Evolutionary conservation across 73 alveolate genomes (phyloP), one percentile per base, ranked within the genome.

Genomic region (Blepharisma japonicum): DNA sequence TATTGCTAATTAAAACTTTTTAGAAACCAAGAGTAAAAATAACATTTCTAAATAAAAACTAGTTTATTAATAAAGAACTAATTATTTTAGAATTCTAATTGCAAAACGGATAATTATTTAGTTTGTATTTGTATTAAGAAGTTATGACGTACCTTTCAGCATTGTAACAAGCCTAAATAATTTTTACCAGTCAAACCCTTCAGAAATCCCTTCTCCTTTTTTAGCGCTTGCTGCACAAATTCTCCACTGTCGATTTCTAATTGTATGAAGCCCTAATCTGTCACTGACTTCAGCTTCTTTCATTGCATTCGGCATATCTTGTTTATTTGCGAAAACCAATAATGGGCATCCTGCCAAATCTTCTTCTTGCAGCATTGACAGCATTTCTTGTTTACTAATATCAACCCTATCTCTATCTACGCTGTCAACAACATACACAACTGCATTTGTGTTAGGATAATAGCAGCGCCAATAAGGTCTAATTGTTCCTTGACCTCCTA

Each of bases 391-490:
- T 55, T 86, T 91, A 6, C 91, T 96, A 39, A 45, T 11, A 0
- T 66, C 55, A 6, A 92, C 68, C 45, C 94, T 80, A 2, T 87
- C 90, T 38, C 42, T 55, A 70, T 92, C 98, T 6, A 92, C 42
- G 68, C 91, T 81, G 82, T 92, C 98, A 4, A 92, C 78, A 3
- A 92, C 98, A 68, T 82, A 92, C 4, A 92, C 81, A 6, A 92
- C 77, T 20, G 91, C 94, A 68, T 93, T 88, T 42, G 94, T 90
- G 48, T 86, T 85, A 45, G 95, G 93, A 79, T 84, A 93, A 71
- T 95, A 93, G 66, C 92, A 94, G 66, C 86, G 91, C 98, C 98
- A 95, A 55, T 90, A 87, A 38, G 90, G 90, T 68, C 97, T 82
- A 39, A 89, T 81, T 71, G 83, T 86, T 42, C 87, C 89, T 47